phyloP scores from a whole-genome alignment of 1,284 basidiomycete genomes.

The Fomitopsis betulina region DNA sequence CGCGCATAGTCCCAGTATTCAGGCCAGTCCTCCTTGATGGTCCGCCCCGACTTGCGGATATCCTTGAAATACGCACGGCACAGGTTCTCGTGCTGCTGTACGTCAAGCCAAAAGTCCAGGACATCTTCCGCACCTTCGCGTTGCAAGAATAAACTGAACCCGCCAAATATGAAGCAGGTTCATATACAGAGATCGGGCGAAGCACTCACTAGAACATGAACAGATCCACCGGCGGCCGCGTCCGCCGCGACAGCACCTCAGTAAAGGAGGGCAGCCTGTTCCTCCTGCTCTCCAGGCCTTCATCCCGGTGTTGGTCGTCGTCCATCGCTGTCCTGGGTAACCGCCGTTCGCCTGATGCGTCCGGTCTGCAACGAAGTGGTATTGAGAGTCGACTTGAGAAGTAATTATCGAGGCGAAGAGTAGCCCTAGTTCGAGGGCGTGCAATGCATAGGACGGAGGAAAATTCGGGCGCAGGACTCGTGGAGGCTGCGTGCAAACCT shows the following conservation, averaged over 20 bases:
- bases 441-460: background rate
- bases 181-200: background rate
- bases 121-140: slow-evolving; percentile 93
- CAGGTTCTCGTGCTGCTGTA: slow-evolving; percentile 98
- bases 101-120: slow-evolving; percentile 98
- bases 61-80: slow-evolving; percentile 99
- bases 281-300: slow-evolving; percentile 61
- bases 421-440: background rate
- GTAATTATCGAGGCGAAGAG: background rate
- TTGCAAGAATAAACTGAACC: slow-evolving; percentile 77
- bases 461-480: background rate
- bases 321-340: slow-evolving; percentile 32
- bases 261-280: slow-evolving; percentile 76
- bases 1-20: slow-evolving; percentile 93
- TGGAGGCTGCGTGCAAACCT: background rate
- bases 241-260: slow-evolving; percentile 84
- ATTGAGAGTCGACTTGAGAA: background rate
- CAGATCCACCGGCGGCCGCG: slow-evolving; percentile 91
- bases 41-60: slow-evolving; percentile 87
- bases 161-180: slow-evolving; percentile 1
- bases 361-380: slow-evolving; percentile 8
- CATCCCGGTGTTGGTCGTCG: slow-evolving; percentile 60
- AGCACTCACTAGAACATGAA: slow-evolving; percentile 94
- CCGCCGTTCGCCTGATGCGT: slow-evolving; percentile 8
- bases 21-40: slow-evolving; percentile 95